Evolutionary conservation across 352 stramenopile species (phyloP), one percentile per base, ranked within the genome.

Genomic region (Phytophthora rubi): DNA sequence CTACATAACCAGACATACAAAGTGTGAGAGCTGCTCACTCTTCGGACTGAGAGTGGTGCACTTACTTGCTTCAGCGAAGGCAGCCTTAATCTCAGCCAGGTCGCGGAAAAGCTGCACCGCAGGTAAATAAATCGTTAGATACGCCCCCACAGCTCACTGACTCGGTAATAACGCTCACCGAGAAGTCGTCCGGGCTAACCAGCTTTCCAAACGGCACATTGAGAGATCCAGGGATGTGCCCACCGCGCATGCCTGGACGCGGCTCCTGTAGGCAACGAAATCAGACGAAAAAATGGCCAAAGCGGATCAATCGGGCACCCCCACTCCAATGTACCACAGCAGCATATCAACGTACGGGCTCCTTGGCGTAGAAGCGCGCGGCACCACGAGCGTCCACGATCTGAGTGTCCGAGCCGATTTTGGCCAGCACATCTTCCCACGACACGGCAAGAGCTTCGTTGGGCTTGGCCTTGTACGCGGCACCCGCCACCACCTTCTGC

Each of bases 191-290:
- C 28, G 89, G 71, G 6, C 81, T 70, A 12, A 99, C 84, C 37
- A 99, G 47, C 59, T 93, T 92, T 6, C 62, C 69, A 68, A 98
- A 98, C 0, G 94, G 95, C 0, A 98, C 75, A 70, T 98, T 98
- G 12, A 97, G 60, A 9, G 93, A 80, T 9, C 85, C 85, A 15
- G 97, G 95, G 71, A 98, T 98, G 69, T 98, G 97, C 1, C 97
- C 97, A 18, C 88, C 77, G 49, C 93, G 82, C 76, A 98, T 88
- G 33, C 94, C 94, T 12, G 90, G 82, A 37, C 97, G 87, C 16
- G 95, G 97, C 65, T 99, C 97, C 88, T 95, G 37, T 26, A 62
- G 16, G 2, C 51, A 42, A 28, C 21, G 47, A 42, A 21, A 16
- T 16, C 37, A 32, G 8, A 59, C 35, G 1, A 56, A 47, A 9